phyloP scores from a whole-genome alignment of 2,329 filamentous ascomycete genomes.

The Leptographium lundbergii region DNA sequence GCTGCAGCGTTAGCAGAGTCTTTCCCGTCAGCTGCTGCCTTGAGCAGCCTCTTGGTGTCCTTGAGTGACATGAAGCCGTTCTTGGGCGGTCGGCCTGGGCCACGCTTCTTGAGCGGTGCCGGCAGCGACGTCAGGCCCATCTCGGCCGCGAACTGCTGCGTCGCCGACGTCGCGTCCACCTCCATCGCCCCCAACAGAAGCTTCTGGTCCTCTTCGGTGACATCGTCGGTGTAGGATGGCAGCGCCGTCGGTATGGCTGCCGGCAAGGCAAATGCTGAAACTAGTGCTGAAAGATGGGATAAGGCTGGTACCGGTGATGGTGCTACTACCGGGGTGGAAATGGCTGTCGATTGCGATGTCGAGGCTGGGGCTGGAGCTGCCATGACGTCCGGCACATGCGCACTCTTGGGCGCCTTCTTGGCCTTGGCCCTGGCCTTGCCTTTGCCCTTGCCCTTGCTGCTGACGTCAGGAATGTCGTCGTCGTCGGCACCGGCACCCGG shows the following conservation, averaged over 20 bases:
- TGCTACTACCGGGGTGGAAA: neutral
- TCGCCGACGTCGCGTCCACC: neutral
- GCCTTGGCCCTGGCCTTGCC: conserved; percentile 13
- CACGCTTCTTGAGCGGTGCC: conserved; percentile 51
- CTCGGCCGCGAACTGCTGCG: conserved; percentile 4
- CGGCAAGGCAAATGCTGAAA: neutral
- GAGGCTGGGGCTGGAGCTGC: neutral
- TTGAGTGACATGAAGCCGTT: conserved; percentile 69
- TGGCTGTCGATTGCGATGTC: neutral
- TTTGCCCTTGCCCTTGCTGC: neutral
- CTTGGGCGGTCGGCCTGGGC: conserved; percentile 70
- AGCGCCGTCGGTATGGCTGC: neutral
- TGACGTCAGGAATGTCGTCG: conserved; percentile 15
- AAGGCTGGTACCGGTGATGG: neutral
- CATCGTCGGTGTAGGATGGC: neutral
- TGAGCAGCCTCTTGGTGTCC: conserved; percentile 52
- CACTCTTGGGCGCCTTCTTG: conserved; percentile 15
- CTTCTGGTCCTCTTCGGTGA: neutral
- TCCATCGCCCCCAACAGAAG: neutral
- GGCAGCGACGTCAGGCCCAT: conserved; percentile 18
- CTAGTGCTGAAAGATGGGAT: neutral
- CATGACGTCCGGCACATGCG: neutral
- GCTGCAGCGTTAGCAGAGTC: conserved; percentile 18
- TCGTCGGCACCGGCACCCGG: conserved; percentile 14
- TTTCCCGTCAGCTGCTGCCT: conserved; percentile 32